Base-by-base conservation (phyloP, 164 flowering plant species). In the Aristolochia contorta region DNA sequence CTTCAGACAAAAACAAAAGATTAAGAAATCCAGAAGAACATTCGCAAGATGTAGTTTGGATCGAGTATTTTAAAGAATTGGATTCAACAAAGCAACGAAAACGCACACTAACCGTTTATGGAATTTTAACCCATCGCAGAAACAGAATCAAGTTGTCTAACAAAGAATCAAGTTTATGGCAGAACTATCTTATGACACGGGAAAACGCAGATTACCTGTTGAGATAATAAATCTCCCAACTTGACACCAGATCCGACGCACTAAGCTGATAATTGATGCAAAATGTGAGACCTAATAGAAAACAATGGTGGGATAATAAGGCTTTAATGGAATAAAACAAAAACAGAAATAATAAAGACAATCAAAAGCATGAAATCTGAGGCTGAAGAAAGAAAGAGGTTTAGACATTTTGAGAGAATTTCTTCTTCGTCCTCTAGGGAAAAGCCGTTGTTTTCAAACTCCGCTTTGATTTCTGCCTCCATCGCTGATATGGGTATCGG, bases 141-240 rank as follows among this genome's bases (percentile, higher is more conserved):
- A 50, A 50, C 54, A 16, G 12, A 37, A 37, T 3, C 5, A 37
- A 37, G 43, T 37, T 37, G 12, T 37, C 43, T 37, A 37, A 37
- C 43, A 37, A 10, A 37, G 0, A 37, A 37, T 10, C 43, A 0
- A 10, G 1, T 37, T 8, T 6, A 1, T 37, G 7, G 1, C 43
- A 37, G 30, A 8, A 37, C 3, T 37, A 37, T 0, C 12, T 37
- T 37, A 37, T 37, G 43, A 37, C 43, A 57, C 37, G 43, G 3
- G n/a, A 57, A 43, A 58, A 0, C 21, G 27, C 50, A 50, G 25
- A 32, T 10, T 58, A 89, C 97, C 95, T 79, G 79, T 89, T 94
- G 70, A 94, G 84, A 65, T 81, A 83, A 74, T 82, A 87, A 61
- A 78, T 79, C 68, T 85, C 97, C 97, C 96, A 91, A 74, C 88